These are phyloP conservation scores for Gaeumannomyces tritici DNA, from an alignment of 2,329 filamentous ascomycete species.

Conservation along the genomic window DNA sequence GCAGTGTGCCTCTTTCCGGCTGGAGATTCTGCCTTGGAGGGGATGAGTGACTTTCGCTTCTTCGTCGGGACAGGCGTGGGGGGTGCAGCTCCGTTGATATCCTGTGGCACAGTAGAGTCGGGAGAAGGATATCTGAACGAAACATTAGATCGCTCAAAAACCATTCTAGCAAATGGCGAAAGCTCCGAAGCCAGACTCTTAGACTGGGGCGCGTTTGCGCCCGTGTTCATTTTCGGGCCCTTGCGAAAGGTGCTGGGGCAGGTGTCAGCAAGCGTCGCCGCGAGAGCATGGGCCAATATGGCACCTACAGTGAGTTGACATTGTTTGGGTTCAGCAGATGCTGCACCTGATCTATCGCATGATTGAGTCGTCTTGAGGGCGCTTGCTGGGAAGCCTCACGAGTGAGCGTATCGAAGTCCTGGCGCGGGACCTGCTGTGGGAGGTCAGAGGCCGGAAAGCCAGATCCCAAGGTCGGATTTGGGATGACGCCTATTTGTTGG, in stretches of 20 bases:
- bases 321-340: conserved; percentile 64
- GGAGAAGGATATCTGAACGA: conserved; percentile 29
- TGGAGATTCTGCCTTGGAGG: conserved; percentile 10
- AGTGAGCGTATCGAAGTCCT: conserved; percentile 60
- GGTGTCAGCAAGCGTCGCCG: not conserved
- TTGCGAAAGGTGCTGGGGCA: conserved; percentile 1
- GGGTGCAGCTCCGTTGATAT: not conserved
- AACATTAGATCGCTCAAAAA: conserved; percentile 31
- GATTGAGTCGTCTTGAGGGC: conserved; percentile 57
- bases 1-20: conserved; percentile 8
- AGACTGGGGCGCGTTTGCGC: conserved; percentile 16
- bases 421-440: conserved; percentile 37
- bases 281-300: not conserved
- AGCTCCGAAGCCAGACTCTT: conserved; percentile 29
- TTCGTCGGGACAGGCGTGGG: conserved; percentile 11
- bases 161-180: conserved; percentile 40
- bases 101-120: conserved; percentile 17
- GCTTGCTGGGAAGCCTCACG: conserved; percentile 52
- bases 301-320: conserved; percentile 53
- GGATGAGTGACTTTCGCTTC: conserved; percentile 17
- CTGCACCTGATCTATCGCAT: conserved; percentile 64
- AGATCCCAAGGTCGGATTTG: conserved; percentile 51
- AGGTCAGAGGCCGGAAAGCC: conserved; percentile 42
- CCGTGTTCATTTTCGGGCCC: not conserved
- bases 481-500: conserved; percentile 51